Evolutionary conservation across 2,329 filamentous ascomycete genomes (phyloP).

Genomic region (Coniosporium tulheliwenetii): DNA sequence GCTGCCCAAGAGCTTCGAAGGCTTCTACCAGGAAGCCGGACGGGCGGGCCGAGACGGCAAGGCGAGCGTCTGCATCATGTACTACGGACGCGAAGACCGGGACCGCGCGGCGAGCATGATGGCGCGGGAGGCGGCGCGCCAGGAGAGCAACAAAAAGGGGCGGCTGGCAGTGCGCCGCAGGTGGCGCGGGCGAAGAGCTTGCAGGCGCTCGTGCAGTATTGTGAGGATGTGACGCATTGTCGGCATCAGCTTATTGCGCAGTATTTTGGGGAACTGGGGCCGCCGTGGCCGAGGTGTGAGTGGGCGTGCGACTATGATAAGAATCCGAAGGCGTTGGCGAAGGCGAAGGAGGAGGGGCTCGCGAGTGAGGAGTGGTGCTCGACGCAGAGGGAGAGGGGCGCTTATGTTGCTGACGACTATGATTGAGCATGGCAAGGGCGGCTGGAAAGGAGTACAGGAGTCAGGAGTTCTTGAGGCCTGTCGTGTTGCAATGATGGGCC

Average conservation of each 20-base stretch:
- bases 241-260: conserved; percentile 59
- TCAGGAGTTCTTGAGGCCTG: no score
- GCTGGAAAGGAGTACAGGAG: no score
- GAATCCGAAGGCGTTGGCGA: conserved; percentile 23
- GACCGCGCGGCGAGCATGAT: conserved; percentile 51
- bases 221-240: conserved; percentile 59
- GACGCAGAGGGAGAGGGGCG: conserved; percentile 28
- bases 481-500: no score
- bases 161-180: conserved; percentile 19
- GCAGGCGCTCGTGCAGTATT: conserved; percentile 56
- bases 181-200: conserved; percentile 27
- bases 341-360: conserved; percentile 25
- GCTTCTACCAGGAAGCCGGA: conserved; percentile 91
- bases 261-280: conserved; percentile 55
- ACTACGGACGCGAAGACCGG: conserved; percentile 78
- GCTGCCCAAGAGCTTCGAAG: conserved; percentile 84
- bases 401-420: conserved; percentile 10
- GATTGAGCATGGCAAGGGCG: neutral
- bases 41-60: conserved; percentile 82
- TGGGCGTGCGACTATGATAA: conserved; percentile 35
- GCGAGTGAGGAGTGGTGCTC: conserved; percentile 33
- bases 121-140: conserved; percentile 29
- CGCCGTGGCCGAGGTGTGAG: conserved; percentile 17
- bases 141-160: conserved; percentile 28
- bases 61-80: conserved; percentile 72